Percentiles rank a stretch among this genome's conserved stretches.
phyloP scores from a whole-genome alignment of 345 rosid species.

The Euclidium syriacum region DNA sequence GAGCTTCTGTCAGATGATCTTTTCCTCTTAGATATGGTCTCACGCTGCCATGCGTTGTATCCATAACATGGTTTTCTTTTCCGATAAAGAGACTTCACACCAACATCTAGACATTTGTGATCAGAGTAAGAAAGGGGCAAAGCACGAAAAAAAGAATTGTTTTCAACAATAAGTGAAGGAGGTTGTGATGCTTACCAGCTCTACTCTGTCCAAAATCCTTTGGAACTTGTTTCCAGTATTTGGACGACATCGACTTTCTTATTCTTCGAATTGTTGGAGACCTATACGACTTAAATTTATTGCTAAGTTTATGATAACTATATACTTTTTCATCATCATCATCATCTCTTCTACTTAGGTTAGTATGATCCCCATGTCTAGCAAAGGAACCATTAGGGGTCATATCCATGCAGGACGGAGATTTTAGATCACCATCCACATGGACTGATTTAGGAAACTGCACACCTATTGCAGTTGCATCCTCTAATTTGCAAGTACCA shows the following conservation, averaged over 20 bases:
- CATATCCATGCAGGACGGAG: slow-evolving; percentile 30
- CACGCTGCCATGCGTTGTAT: slow-evolving; percentile 42
- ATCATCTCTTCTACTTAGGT: slow-evolving; percentile 66
- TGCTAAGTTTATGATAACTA: slow-evolving; percentile 56
- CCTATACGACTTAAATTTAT: slow-evolving; percentile 55
- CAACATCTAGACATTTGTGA: slow-evolving; percentile 40
- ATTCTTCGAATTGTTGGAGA: slow-evolving; percentile 57
- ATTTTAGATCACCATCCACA: slow-evolving; percentile 38
- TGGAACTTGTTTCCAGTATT: slow-evolving; percentile 74
- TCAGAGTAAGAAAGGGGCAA: background rate
- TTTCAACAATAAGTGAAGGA: background rate
- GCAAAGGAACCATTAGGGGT: slow-evolving; percentile 43
- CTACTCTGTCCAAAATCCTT: slow-evolving; percentile 53
- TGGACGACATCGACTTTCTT: slow-evolving; percentile 70
- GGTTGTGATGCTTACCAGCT: slow-evolving; percentile 49
- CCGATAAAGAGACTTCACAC: slow-evolving; percentile 43
- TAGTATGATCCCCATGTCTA: slow-evolving; percentile 48
- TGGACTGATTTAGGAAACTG: slow-evolving; percentile 32
- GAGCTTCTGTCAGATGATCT: slow-evolving; percentile 53
- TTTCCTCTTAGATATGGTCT: slow-evolving; percentile 54
- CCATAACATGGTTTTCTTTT: slow-evolving; percentile 56
- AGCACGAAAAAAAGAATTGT: background rate
- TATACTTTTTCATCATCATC: slow-evolving; percentile 71
- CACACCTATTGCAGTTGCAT: slow-evolving; percentile 32
- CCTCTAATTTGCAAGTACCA: slow-evolving; percentile 34